Evolutionary conservation across 352 stramenopile genomes (phyloP).

Genomic region (Pythium folliculosum): DNA sequence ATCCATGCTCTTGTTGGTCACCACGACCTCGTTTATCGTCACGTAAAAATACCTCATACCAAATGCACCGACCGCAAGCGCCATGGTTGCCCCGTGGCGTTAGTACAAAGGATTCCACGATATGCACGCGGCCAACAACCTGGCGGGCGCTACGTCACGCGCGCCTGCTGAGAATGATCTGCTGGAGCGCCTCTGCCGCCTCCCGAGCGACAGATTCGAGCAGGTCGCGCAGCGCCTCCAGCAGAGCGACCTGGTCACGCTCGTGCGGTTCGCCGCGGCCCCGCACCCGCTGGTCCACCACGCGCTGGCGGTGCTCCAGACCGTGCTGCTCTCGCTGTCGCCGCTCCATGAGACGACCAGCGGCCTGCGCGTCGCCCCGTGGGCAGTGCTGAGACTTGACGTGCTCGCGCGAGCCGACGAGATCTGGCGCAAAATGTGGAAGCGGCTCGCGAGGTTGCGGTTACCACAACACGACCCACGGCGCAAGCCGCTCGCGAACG

Average conservation of each 20-base stretch:
- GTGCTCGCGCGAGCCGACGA: slow-evolving; percentile 34
- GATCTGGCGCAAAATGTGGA: slow-evolving; percentile 45
- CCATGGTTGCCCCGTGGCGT: too few relatives aligned
- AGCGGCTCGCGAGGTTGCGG: slow-evolving; percentile 41
- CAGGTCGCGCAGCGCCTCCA: slow-evolving; percentile 22
- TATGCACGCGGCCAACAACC: background rate
- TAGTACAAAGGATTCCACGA: too few relatives aligned
- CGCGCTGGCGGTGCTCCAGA: slow-evolving; percentile 39
- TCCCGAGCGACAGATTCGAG: slow-evolving; percentile 9
- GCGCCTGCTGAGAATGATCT: background rate
- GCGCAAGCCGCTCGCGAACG: slow-evolving; percentile 22
- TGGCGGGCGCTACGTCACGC: too few relatives aligned
- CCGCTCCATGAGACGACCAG: slow-evolving; percentile 25
- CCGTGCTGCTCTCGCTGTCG: slow-evolving; percentile 45
- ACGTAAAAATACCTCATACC: too few relatives aligned
- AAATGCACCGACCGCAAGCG: too few relatives aligned
- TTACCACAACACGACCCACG: slow-evolving; percentile 16
- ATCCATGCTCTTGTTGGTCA: too few relatives aligned
- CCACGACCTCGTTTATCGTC: too few relatives aligned
- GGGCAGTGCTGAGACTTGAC: slow-evolving; percentile 58
- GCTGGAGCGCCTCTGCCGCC: background rate
- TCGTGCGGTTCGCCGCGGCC: slow-evolving; percentile 43
- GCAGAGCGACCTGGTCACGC: slow-evolving; percentile 42
- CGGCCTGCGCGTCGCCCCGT: slow-evolving; percentile 35
- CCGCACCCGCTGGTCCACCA: slow-evolving; percentile 47